phyloP scores from a whole-genome alignment of 306 rosid genomes.

The Morella rubra region DNA sequence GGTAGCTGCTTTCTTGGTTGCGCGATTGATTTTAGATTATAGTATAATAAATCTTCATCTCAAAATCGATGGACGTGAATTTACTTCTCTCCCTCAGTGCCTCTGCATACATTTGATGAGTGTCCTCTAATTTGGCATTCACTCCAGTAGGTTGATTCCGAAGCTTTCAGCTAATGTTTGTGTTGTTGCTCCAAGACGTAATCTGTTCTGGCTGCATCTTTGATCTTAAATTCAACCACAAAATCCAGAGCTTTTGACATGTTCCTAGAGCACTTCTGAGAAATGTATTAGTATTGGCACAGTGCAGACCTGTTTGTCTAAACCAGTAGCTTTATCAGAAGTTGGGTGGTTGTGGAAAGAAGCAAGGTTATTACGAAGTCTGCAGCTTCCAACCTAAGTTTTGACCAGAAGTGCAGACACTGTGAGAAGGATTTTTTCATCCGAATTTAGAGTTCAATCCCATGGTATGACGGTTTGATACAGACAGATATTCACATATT shows the following conservation, averaged over 20 bases:
- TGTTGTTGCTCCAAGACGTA: too few species aligned
- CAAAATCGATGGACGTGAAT: too few species aligned
- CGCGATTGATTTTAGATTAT: too few species aligned
- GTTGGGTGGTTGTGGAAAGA: slow-evolving; percentile 84
- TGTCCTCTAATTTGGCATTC: too few species aligned
- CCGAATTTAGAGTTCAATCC: slow-evolving; percentile 13
- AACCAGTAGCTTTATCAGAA: slow-evolving; percentile 62
- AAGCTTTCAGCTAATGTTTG: too few species aligned
- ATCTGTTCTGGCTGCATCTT: too few species aligned
- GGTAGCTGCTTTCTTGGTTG: too few species aligned
- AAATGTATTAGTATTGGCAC: not conserved
- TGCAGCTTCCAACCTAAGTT: slow-evolving; percentile 64
- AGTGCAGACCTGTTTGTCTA: slow-evolving; percentile 9
- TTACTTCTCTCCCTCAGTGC: too few species aligned
- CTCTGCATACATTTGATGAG: too few species aligned
- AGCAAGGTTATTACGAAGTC: slow-evolving; percentile 70
- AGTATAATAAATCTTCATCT: too few species aligned
- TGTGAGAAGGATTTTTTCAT: slow-evolving; percentile 71
- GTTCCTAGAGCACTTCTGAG: not conserved
- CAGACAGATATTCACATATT: not conserved
- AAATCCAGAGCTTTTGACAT: not conserved
- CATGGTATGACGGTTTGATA: not conserved
- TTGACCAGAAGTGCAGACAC: slow-evolving; percentile 82
- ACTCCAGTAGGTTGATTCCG: too few species aligned
- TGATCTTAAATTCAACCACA: too few species aligned